Evolutionary conservation across 2,329 filamentous ascomycete species (phyloP).

Genomic region (Colletotrichum somersetense): DNA sequence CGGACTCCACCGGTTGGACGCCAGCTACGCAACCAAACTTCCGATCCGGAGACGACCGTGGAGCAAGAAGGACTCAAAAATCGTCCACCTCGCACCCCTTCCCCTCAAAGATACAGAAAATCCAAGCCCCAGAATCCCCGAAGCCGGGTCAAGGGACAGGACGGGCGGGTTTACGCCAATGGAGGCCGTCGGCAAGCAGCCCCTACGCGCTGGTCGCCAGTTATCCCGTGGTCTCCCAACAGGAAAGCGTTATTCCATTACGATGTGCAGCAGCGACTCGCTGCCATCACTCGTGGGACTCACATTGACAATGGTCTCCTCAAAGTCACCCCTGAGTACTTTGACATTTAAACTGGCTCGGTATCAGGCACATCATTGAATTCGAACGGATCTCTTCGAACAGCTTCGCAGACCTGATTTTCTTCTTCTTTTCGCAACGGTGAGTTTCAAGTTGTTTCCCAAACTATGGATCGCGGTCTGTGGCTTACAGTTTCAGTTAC

Average conservation of each 20-base stretch:
- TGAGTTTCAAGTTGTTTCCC: background rate
- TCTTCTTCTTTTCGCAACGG: background rate
- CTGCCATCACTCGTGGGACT: conserved; percentile 1
- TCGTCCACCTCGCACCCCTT: background rate
- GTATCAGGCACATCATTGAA: background rate
- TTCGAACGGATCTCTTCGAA: background rate
- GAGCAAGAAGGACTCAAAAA: background rate
- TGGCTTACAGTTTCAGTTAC: background rate
- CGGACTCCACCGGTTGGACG: background rate
- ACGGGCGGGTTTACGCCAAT: background rate
- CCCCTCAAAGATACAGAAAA: background rate
- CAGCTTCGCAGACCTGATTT: too few relatives aligned
- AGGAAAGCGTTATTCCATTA: conserved; percentile 10
- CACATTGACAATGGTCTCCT: conserved; percentile 10
- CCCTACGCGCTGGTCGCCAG: conserved; percentile 13
- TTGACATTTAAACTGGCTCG: background rate
- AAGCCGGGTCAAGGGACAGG: background rate
- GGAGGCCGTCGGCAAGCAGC: background rate
- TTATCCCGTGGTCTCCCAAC: conserved; percentile 20
- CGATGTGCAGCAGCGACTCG: background rate
- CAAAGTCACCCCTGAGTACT: background rate
- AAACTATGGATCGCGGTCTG: background rate
- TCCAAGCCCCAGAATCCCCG: background rate
- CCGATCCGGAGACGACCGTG: too few relatives aligned
- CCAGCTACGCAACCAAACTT: background rate